A percentile compares a stretch with the other conserved stretches of the same genome.
These are phyloP conservation scores for Rhodotorula toruloides DNA, from an alignment of 768 basidiomycete species.

Conservation along the genomic window DNA sequence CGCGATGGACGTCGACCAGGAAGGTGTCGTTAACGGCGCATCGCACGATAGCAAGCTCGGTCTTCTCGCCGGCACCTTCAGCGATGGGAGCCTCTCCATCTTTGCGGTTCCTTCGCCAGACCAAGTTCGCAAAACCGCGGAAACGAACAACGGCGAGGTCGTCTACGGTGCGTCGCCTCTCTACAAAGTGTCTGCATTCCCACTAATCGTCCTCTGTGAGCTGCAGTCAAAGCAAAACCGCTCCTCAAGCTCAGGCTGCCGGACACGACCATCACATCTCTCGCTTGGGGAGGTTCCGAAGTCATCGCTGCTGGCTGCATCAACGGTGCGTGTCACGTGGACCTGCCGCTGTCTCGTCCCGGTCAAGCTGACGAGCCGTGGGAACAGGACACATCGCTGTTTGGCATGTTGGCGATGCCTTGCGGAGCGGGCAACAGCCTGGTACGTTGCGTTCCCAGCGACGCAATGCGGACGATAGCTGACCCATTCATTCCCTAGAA, in stretches of 20 bases:
- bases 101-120: constrained; percentile 73
- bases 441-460: neutral
- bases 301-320: constrained; percentile 74
- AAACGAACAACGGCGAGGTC: constrained; percentile 43
- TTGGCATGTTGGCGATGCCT: constrained; percentile 44
- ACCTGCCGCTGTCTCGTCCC: neutral
- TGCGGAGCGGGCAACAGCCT: constrained; percentile 23
- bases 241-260: constrained; percentile 67
- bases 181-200: no score
- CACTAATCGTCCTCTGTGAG: neutral
- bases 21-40: constrained; percentile 44
- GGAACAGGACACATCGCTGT: constrained; percentile 36
- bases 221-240: constrained; percentile 54
- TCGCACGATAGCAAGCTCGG: constrained; percentile 60
- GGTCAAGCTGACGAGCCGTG: neutral
- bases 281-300: constrained; percentile 88
- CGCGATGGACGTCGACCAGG: constrained; percentile 9
- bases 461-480: neutral
- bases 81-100: constrained; percentile 76
- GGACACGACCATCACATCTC: constrained; percentile 67
- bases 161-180: constrained; percentile 53
- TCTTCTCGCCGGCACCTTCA: constrained; percentile 73
- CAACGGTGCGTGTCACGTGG: constrained; percentile 56
- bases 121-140: constrained; percentile 48
- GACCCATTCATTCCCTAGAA: neutral